Evolutionary conservation across 1,139 yeast genomes (phyloP), one percentile per base, ranked within the genome.

Genomic region (Williopsis jadinii): DNA sequence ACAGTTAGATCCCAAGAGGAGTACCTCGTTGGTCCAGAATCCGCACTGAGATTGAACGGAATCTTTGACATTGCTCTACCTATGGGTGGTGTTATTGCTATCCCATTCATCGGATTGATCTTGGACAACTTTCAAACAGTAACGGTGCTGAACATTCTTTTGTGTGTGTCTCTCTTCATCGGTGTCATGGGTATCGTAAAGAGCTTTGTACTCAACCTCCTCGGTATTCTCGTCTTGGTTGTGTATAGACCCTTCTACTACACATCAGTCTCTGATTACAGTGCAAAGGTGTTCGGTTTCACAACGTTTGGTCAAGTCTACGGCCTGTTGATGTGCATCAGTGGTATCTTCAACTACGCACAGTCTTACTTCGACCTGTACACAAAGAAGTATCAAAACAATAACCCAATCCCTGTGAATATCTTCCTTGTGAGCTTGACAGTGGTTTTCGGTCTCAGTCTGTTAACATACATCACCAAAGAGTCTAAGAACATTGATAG

Each of bases 281-380:
- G 90, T 58, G 95, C 95, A 35, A 90, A 90, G 57, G 94, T 88
- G 15, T 90, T 90, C 66, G 97, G 97, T 0, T 88, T 84, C 61
- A 84, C 79, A 43, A 87, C 95, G 1, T 90, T 90, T 63, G 96
- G 97, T 33, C 81, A 90, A 1, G 79, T 88, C n/a, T 90, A 90
- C 59, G 97, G 97, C 0, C 67, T 90, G 10, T 73, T 87, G 54
- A 85, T 87, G 55, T 82, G 90, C 44, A 67, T 84, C 46, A 77
- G 95, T 12, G 97, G 97, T 2, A 53, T 82, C 26, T 76, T 83
- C 61, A 90, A 87, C 60, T 68, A 87, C 50, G 58, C 75, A 11
- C 95, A 86, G 58, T 79, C 84, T 29, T 66, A 68, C 3, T 64
- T 88, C 60, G 97, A 88, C 57, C 68, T 66, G 39, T 54, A 71